A percentile compares a stretch with the other conserved stretches of the same genome.
These are phyloP conservation scores for Dicorynia guianensis DNA, from an alignment of 306 rosid species.

Conservation along the genomic window DNA sequence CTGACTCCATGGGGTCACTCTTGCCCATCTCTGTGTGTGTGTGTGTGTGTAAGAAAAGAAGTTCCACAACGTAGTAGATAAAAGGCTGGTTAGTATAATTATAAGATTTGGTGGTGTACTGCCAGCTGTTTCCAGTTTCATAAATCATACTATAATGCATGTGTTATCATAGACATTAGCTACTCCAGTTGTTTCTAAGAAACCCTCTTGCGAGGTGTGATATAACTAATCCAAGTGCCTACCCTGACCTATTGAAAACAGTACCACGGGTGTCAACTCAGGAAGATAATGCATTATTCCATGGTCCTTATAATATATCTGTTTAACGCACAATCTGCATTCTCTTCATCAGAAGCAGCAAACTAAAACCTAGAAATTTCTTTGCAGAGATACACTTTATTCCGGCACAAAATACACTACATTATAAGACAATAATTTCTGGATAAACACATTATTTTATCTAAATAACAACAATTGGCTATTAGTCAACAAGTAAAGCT, in stretches of 20 bases:
- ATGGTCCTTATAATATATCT: neutral
- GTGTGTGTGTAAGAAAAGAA: too few relatives aligned
- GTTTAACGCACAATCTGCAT: too few relatives aligned
- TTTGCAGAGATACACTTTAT: neutral
- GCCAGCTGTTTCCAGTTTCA: too few relatives aligned
- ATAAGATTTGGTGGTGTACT: too few relatives aligned
- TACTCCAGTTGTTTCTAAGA: neutral
- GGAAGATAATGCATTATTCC: neutral
- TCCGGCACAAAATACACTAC: slow-evolving; percentile 14
- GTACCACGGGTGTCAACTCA: neutral
- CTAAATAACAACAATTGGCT: neutral
- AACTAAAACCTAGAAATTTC: neutral
- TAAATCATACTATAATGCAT: too few relatives aligned
- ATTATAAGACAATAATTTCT: neutral
- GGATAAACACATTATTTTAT: slow-evolving; percentile 2
- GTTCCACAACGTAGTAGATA: too few relatives aligned
- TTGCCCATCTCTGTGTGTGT: too few relatives aligned
- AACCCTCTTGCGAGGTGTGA: neutral
- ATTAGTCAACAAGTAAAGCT: slow-evolving; percentile 20
- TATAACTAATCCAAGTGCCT: slow-evolving; percentile 9
- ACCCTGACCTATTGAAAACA: neutral
- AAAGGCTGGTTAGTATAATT: too few relatives aligned
- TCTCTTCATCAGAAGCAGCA: too few relatives aligned
- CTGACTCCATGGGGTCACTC: too few relatives aligned
- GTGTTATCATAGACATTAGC: too few relatives aligned